A percentile compares a stretch with the other conserved stretches of the same genome.
These are phyloP conservation scores for Penicillium decumbens DNA, from an alignment of 2,329 filamentous ascomycete species.

Conservation along the genomic window DNA sequence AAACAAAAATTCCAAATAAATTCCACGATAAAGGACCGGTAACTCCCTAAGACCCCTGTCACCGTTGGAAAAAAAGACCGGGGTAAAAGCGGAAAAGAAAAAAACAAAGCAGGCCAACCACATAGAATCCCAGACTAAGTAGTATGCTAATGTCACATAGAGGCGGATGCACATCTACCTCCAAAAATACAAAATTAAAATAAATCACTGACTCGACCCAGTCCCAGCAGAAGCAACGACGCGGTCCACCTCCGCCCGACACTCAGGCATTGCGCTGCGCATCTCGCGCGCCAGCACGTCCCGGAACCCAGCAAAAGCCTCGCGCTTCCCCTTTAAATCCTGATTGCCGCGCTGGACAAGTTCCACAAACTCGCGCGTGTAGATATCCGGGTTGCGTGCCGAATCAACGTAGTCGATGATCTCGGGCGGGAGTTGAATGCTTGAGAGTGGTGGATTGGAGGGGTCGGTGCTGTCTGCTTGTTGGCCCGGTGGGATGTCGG, in stretches of 20 bases:
- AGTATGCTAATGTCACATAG: neutral
- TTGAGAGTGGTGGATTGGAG: slow-evolving; percentile 44
- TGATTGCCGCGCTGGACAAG: slow-evolving; percentile 60
- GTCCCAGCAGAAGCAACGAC: slow-evolving; percentile 35
- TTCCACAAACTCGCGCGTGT: slow-evolving; percentile 63
- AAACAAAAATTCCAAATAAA: neutral
- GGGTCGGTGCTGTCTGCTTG: slow-evolving; percentile 29
- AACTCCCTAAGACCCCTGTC: neutral
- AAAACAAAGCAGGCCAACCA: neutral
- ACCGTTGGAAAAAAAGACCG: neutral
- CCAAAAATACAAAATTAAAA: neutral
- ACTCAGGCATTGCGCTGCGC: slow-evolving; percentile 54
- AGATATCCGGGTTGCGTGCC: slow-evolving; percentile 62
- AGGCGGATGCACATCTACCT: neutral
- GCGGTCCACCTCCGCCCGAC: slow-evolving; percentile 50
- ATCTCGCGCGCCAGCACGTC: slow-evolving; percentile 58
- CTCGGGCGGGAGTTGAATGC: slow-evolving; percentile 55
- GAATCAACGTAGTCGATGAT: slow-evolving; percentile 60
- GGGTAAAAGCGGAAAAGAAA: neutral
- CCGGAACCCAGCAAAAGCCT: slow-evolving; percentile 56
- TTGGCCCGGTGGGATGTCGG: slow-evolving; percentile 24
- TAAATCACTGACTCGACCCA: neutral
- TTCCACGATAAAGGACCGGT: neutral
- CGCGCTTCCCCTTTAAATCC: slow-evolving; percentile 56
- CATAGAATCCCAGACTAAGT: neutral